A percentile compares a stretch with the other conserved stretches of the same genome.
These are phyloP conservation scores for Cochlearia excelsa DNA, from an alignment of 345 rosid genomes.

Conservation along the genomic window DNA sequence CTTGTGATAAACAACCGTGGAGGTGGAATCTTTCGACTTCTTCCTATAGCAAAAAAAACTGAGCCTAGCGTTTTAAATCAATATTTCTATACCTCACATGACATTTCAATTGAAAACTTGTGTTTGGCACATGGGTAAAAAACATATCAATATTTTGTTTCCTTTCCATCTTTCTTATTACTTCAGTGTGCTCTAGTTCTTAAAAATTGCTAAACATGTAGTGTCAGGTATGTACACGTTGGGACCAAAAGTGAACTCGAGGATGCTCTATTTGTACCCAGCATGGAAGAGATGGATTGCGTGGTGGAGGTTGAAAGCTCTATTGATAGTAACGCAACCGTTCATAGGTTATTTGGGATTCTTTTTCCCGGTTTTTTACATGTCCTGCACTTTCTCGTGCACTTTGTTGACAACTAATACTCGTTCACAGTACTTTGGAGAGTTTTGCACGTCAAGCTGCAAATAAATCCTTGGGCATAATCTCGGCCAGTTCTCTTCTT, in stretches of 20 bases:
- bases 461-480: constrained; percentile 42
- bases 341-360: constrained; percentile 61
- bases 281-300: constrained; percentile 48
- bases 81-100: constrained; percentile 84
- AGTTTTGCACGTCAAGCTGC: constrained; percentile 63
- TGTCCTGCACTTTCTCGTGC: constrained; percentile 13
- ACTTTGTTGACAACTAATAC: constrained; percentile 38
- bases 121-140: constrained; percentile 87
- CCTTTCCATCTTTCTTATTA: constrained; percentile 15
- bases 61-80: constrained; percentile 63
- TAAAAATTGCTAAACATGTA: constrained; percentile 38
- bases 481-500: constrained; percentile 43
- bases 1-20: constrained; percentile 90
- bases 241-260: constrained; percentile 68
- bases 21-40: constrained; percentile 96
- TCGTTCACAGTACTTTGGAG: constrained; percentile 53
- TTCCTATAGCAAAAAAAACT: constrained; percentile 76
- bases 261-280: constrained; percentile 55
- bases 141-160: constrained; percentile 1
- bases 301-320: constrained; percentile 84
- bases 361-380: constrained; percentile 13
- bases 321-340: constrained; percentile 59
- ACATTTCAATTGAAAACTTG: constrained; percentile 64
- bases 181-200: constrained; percentile 13
- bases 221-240: constrained; percentile 66